Evolutionary conservation across 768 basidiomycete genomes (phyloP).

Genomic region (Tulasnella sp.): DNA sequence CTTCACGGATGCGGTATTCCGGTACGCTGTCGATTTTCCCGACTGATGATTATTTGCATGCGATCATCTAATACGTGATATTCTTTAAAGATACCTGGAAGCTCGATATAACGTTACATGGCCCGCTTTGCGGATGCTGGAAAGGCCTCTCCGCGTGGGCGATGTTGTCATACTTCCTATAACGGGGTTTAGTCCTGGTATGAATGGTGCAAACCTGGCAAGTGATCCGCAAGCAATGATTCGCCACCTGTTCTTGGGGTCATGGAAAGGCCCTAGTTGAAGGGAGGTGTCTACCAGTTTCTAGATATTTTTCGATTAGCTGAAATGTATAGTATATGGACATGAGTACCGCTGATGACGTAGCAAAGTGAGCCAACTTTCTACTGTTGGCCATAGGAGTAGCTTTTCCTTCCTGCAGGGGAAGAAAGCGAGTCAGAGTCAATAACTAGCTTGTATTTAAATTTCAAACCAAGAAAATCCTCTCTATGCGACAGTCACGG

Average conservation of each 20-base stretch:
- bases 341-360: too few relatives aligned
- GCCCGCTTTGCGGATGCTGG: constrained; percentile 22
- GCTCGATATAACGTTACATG: constrained; percentile 25
- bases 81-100: constrained; percentile 22
- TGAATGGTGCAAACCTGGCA: not conserved
- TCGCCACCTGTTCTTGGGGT: not conserved
- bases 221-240: not conserved
- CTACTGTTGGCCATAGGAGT: too few relatives aligned
- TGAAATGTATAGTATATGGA: too few relatives aligned
- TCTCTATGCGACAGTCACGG: too few relatives aligned
- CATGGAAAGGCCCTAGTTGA: not conserved
- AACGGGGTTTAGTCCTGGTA: not conserved
- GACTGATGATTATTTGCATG: too few relatives aligned
- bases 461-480: too few relatives aligned
- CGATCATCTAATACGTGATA: not conserved
- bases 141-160: constrained; percentile 26
- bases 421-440: too few relatives aligned
- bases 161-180: constrained; percentile 25
- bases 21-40: not conserved
- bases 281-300: too few relatives aligned
- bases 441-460: too few relatives aligned
- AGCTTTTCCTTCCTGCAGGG: too few relatives aligned
- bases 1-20: constrained; percentile 15
- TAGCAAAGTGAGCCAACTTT: too few relatives aligned
- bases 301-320: too few relatives aligned